Percentiles rank a stretch among this genome's conserved stretches.
phyloP scores from a whole-genome alignment of 192 early-diverging fungal genomes.

The Funneliformis mosseae region DNA sequence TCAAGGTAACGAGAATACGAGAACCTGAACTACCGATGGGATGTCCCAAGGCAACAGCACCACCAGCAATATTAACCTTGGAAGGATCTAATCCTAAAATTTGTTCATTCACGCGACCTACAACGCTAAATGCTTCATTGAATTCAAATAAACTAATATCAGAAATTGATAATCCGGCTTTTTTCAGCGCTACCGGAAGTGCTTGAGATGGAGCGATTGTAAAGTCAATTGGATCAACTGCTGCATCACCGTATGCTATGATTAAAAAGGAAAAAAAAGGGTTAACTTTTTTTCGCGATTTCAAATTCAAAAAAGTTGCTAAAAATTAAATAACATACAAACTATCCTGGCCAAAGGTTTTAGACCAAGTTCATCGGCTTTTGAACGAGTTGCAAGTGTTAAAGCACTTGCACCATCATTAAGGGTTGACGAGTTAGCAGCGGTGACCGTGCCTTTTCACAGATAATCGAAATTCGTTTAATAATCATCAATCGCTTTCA shows the following conservation, averaged over 20 bases:
- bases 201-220: slow-evolving; percentile 93
- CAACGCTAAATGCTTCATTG: slow-evolving; percentile 97
- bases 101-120: slow-evolving; percentile 89
- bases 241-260: slow-evolving; percentile 84
- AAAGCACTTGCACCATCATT: slow-evolving; percentile 97
- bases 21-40: slow-evolving; percentile 83
- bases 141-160: slow-evolving; percentile 95
- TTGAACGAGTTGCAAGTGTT: slow-evolving; percentile 77
- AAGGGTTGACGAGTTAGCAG: slow-evolving; percentile 92
- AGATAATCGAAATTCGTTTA: background rate
- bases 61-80: slow-evolving; percentile 79
- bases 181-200: slow-evolving; percentile 88
- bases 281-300: background rate
- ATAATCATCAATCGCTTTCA: background rate
- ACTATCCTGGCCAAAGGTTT: slow-evolving; percentile 89
- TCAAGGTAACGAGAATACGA: slow-evolving; percentile 81
- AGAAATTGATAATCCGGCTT: slow-evolving; percentile 76
- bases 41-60: slow-evolving; percentile 80
- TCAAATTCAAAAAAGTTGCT: background rate
- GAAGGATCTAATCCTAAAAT: slow-evolving; percentile 71
- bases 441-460: slow-evolving; percentile 79
- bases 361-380: slow-evolving; percentile 72
- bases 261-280: background rate
- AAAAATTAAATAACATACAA: slow-evolving; percentile 29
- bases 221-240: slow-evolving; percentile 88